These are phyloP conservation scores for Ocimum tenuiflorum DNA, from an alignment of 257 asterid species.

Conservation along the genomic window DNA sequence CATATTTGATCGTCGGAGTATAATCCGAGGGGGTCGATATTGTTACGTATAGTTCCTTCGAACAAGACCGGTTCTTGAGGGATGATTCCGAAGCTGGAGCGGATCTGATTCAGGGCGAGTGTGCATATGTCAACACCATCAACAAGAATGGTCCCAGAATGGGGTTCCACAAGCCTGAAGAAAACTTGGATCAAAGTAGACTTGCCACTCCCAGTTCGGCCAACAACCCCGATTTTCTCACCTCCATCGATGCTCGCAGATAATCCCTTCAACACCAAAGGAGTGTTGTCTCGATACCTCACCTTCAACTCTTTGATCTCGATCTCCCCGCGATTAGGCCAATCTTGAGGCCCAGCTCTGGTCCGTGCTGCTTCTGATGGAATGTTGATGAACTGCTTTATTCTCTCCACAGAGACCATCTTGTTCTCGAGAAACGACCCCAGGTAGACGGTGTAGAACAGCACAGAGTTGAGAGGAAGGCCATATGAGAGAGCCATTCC, in stretches of 20 bases:
- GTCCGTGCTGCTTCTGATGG: slow-evolving; percentile 67
- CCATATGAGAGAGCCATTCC: slow-evolving; percentile 74
- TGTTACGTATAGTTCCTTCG: slow-evolving; percentile 64
- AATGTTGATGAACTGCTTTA: slow-evolving; percentile 53
- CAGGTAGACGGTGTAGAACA: slow-evolving; percentile 38
- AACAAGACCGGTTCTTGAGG: slow-evolving; percentile 84
- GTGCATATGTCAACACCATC: slow-evolving; percentile 54
- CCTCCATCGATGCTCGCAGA: slow-evolving; percentile 51
- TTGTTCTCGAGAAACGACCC: slow-evolving; percentile 49
- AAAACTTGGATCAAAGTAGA: slow-evolving; percentile 65
- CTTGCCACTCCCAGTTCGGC: slow-evolving; percentile 81
- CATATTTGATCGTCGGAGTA: slow-evolving; percentile 72
- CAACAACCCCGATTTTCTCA: slow-evolving; percentile 67
- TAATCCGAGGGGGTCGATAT: slow-evolving; percentile 57
- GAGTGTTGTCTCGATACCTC: slow-evolving; percentile 54
- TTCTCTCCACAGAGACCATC: slow-evolving; percentile 80
- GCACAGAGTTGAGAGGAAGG: slow-evolving; percentile 37
- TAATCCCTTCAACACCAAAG: slow-evolving; percentile 62
- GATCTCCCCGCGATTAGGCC: slow-evolving; percentile 61
- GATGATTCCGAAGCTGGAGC: slow-evolving; percentile 73
- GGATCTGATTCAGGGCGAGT: slow-evolving; percentile 62
- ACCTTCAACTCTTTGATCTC: slow-evolving; percentile 58
- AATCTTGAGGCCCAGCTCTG: slow-evolving; percentile 24
- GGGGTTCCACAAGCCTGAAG: slow-evolving; percentile 70
- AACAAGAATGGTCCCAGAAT: slow-evolving; percentile 44